These are phyloP conservation scores for Oryza longistaminata DNA, from an alignment of 176 grass and related monocot genomes.

Conservation along the genomic window DNA sequence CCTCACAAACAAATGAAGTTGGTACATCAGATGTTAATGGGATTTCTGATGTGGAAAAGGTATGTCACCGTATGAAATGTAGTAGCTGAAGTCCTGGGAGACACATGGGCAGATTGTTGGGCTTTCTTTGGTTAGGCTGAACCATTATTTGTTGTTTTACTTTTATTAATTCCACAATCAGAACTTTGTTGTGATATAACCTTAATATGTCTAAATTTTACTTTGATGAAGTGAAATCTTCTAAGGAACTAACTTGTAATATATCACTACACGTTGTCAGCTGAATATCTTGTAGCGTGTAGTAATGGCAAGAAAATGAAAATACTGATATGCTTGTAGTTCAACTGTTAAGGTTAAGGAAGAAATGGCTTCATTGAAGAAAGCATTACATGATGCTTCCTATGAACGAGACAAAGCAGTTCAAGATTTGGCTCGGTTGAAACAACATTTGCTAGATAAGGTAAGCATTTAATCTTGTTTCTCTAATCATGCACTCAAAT, in stretches of 20 bases:
- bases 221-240: not conserved
- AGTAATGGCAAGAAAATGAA: constrained; percentile 36
- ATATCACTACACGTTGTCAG: not conserved
- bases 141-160: constrained; percentile 9
- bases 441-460: constrained; percentile 95
- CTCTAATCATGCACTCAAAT: not conserved
- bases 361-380: constrained; percentile 71
- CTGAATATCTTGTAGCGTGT: constrained; percentile 9
- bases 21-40: constrained; percentile 38
- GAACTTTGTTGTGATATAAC: constrained; percentile 10
- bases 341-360: constrained; percentile 69
- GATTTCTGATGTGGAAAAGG: constrained; percentile 41
- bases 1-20: constrained; percentile 41
- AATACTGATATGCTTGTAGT: constrained; percentile 53
- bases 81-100: constrained; percentile 16
- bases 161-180: not conserved
- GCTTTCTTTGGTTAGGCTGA: not conserved
- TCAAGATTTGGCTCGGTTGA: constrained; percentile 84
- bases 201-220: constrained; percentile 5
- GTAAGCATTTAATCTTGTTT: constrained; percentile 35
- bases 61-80: constrained; percentile 12
- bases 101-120: not conserved
- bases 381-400: constrained; percentile 48
- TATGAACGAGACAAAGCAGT: constrained; percentile 74
- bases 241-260: constrained; percentile 29